Base-by-base conservation (phyloP, 2,329 filamentous ascomycete genomes). In the Hyphodiscus sp. region DNA sequence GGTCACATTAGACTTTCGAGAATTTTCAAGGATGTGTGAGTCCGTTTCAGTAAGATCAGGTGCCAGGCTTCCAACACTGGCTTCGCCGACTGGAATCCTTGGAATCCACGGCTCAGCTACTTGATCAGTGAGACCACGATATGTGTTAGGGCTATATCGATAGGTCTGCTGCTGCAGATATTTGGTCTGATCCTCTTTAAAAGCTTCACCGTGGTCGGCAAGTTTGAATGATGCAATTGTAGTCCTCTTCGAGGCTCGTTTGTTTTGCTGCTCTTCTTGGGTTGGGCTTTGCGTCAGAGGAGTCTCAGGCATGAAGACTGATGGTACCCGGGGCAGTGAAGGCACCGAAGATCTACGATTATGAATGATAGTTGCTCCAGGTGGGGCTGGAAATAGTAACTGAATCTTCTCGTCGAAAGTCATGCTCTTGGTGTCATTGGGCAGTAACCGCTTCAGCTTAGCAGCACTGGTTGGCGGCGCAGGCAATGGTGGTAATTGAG, bases 351-450 rank as follows among this genome's bases (percentile, higher is more conserved):
- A 74, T 52, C 69, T 69, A 9, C 70, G 69, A 33, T 61, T 61
- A 3, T 49, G 51, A 59, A 67, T 51, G 56, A 52, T 58, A 50
- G 41, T 58, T 53, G 51, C 56, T 58, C 50, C 67, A 67, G 47
- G 68, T 55, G 48, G 73, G 8, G 67, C 64, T 2, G 74, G 70
- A 57, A 79, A 80, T 20, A 82, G 66, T 5, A 80, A 64, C 1
- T 71, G 68, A 69, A 82, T 78, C 63, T 81, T 82, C 60, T 82
- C 79, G 49, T 81, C 71, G 56, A 80, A 75, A 0, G 77, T 80
- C 79, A 81, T 82, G 62, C 77, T 81, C 65, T 74, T 76, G 2
- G 77, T 80, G 55, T 78, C 68, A 54, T 80, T 81, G 2, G 77
- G 74, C 6, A 73, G 69, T 18, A 78, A 70, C 16, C 74, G 66